Conservation (phyloP, 2,329 filamentous ascomycete genomes). For the Ophiocordyceps sinensis region DNA sequence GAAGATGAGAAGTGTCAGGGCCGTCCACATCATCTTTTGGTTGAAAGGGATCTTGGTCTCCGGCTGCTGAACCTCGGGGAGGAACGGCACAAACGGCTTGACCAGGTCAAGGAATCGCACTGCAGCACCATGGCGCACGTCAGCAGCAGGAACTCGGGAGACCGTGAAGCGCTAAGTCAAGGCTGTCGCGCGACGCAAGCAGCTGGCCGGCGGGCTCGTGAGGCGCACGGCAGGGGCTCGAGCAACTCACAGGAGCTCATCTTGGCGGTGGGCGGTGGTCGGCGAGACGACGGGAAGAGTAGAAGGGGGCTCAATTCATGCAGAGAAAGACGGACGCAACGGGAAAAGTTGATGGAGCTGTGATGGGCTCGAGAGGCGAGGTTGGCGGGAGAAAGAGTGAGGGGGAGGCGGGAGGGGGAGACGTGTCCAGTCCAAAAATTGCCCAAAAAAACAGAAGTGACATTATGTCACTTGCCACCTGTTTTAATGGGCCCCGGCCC, state of each 20-base stretch:
- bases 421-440: conserved; percentile 27
- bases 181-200: conserved; percentile 10
- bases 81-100: conserved; percentile 98
- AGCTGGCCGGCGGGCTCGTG: not conserved
- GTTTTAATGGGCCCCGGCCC: no score
- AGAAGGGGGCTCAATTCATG: conserved; percentile 25
- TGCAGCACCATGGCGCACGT: conserved; percentile 20
- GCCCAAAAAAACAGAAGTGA: no score
- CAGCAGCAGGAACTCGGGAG: not conserved
- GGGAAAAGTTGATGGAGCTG: conserved; percentile 17
- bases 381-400: conserved; percentile 13
- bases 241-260: conserved; percentile 40
- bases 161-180: not conserved
- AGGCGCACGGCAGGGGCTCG: not conserved
- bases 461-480: no score
- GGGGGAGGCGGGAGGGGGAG: conserved; percentile 22
- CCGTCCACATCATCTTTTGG: conserved; percentile 94
- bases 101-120: conserved; percentile 99
- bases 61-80: conserved; percentile 96
- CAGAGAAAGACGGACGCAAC: conserved; percentile 17
- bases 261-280: conserved; percentile 25
- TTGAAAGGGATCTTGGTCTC: conserved; percentile 99
- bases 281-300: conserved; percentile 9
- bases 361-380: conserved; percentile 18
- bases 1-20: conserved; percentile 92